Conservation (phyloP, 345 rosid genomes). For the Lepidium didymum region DNA sequence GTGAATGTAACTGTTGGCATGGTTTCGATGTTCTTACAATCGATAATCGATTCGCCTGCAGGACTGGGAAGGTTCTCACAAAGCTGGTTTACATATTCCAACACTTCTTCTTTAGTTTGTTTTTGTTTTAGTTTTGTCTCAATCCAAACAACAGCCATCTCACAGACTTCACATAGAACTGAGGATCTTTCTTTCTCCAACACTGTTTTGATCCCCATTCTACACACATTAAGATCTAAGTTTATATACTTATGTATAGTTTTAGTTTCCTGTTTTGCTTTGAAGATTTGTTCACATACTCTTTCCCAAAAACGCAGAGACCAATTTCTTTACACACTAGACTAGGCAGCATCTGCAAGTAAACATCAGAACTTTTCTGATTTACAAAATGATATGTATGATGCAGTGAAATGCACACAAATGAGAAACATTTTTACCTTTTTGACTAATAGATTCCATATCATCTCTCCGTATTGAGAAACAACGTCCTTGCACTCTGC, state of each 20-base stretch:
- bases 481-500: conserved; percentile 66
- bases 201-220: conserved; percentile 35
- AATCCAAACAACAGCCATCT: conserved; percentile 66
- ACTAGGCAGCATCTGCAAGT: conserved; percentile 45
- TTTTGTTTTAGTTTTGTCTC: conserved; percentile 53
- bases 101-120: conserved; percentile 46
- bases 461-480: conserved; percentile 57
- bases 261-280: neutral
- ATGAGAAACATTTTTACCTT: conserved; percentile 37
- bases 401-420: neutral
- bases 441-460: conserved; percentile 67
- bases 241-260: neutral
- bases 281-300: neutral
- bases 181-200: conserved; percentile 35
- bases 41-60: conserved; percentile 47
- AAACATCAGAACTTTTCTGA: neutral
- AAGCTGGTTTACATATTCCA: conserved; percentile 50
- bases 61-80: conserved; percentile 74
- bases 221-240: conserved; percentile 11
- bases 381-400: neutral
- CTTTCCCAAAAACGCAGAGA: conserved; percentile 37
- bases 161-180: conserved; percentile 44
- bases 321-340: conserved; percentile 58
- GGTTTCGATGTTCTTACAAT: conserved; percentile 37
- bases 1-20: conserved; percentile 63